Conservation (phyloP, 768 basidiomycete species). For the Lentinula aciculospora region DNA sequence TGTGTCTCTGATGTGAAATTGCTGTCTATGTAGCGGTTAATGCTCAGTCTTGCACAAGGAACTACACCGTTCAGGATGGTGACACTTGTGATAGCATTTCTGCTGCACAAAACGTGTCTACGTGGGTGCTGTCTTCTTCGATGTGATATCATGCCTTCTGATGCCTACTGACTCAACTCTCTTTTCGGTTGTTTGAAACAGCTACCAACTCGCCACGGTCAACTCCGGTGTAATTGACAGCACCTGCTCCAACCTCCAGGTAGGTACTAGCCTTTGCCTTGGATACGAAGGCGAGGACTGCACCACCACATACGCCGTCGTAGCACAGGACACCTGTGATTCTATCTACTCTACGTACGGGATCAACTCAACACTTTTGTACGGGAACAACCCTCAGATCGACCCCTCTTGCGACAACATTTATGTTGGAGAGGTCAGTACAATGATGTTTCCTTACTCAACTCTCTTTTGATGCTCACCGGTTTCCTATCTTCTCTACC, state of each 20-base stretch:
- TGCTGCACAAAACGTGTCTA: constrained; percentile 52
- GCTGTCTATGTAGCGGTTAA: constrained; percentile 18
- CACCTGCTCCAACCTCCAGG: constrained; percentile 52
- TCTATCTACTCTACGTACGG: constrained; percentile 29
- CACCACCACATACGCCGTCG: constrained; percentile 50
- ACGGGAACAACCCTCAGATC: constrained; percentile 73
- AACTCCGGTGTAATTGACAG: constrained; percentile 48
- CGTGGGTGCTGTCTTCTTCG: constrained; percentile 36
- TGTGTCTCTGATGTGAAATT: background rate
- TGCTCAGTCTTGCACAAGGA: constrained; percentile 49
- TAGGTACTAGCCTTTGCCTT: constrained; percentile 53
- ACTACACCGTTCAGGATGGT: constrained; percentile 47
- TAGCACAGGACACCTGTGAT: constrained; percentile 53
- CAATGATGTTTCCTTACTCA: background rate
- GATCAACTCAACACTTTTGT: constrained; percentile 50
- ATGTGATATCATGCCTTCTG: background rate
- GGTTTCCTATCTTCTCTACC: background rate
- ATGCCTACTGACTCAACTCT: no score
- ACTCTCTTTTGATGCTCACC: background rate
- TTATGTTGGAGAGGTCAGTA: constrained; percentile 68
- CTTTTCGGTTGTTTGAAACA: no score
- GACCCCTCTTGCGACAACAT: constrained; percentile 52
- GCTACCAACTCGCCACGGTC: constrained; percentile 68
- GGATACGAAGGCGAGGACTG: constrained; percentile 60
- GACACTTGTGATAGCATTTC: constrained; percentile 71